phyloP scores from a whole-genome alignment of 106 monocot genomes.

The Agapanthus africanus region DNA sequence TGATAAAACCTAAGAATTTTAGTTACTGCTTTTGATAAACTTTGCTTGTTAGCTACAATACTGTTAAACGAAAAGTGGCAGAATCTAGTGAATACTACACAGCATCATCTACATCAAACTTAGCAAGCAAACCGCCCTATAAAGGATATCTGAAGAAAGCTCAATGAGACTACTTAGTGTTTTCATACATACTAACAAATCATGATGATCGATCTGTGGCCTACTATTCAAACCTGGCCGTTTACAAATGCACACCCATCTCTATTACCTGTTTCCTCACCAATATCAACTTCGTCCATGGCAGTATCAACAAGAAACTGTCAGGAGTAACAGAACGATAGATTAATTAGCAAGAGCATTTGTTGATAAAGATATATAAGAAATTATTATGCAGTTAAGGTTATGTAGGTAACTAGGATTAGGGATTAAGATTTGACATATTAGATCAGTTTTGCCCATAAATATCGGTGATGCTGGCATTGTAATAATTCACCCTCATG shows the following conservation, averaged over 20 bases:
- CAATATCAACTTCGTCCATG: conserved; percentile 4
- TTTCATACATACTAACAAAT: not conserved
- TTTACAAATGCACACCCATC: conserved; percentile 6
- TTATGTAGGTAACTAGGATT: too few relatives aligned
- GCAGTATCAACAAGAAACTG: conserved; percentile 9
- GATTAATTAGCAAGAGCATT: too few relatives aligned
- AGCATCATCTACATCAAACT: not conserved
- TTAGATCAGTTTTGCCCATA: too few relatives aligned
- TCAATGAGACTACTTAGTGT: not conserved
- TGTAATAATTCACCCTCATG: too few relatives aligned
- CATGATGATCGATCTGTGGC: not conserved
- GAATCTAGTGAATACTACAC: not conserved
- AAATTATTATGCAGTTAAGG: too few relatives aligned
- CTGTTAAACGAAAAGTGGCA: not conserved
- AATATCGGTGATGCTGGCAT: too few relatives aligned
- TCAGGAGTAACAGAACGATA: not conserved
- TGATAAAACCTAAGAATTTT: too few relatives aligned
- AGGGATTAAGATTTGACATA: not conserved
- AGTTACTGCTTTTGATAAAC: too few relatives aligned
- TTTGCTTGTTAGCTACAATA: too few relatives aligned
- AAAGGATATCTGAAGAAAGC: not conserved
- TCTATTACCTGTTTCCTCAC: conserved; percentile 5
- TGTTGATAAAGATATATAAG: too few relatives aligned
- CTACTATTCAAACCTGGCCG: not conserved
- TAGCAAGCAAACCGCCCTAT: not conserved